Base-by-base conservation (phyloP, 2,329 filamentous ascomycete genomes). In the Botrytis fragariae region DNA sequence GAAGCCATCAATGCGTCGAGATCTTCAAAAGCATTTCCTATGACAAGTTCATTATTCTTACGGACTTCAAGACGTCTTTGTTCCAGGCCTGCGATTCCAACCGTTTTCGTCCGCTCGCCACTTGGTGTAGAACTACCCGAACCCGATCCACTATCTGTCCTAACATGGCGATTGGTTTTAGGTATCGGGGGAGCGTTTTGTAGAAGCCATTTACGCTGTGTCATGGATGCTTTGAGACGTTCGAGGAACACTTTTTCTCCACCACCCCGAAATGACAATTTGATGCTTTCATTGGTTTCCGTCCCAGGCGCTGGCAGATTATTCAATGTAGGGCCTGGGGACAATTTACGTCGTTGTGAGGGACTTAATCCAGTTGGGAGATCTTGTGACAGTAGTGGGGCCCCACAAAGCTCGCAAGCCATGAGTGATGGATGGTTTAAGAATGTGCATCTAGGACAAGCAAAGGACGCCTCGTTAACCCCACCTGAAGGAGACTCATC, bases 1-100 rank as follows among this genome's bases (percentile, higher is more conserved):
- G 95, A 98, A 4, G 95, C 94, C 95, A 98, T 99, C 54, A 99
- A 86, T 5, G 96, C 95, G 81, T 98, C 95, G 0, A 99, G 88
- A 79, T 99, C 96, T 81, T 98, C 95, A 79, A 99, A 99, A 0
- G 96, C 95, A 76, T 89, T 94, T 39, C 95, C 95, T 76, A 99
- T 97, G 68, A 98, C 91, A 16, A 94, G 84, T 82, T 98, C 94
- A 78, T 98, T 98, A 82, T 97, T 97, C 83, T 93, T 95, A 73
- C 94, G 92, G 79, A 94, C 89, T 78, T 95, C 93, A 9, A 95
- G 83, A 0, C 94, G 93, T 75, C 94, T 90, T 79, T 94, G 91
- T 81, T 99, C 96, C 2, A 99, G 87, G 0, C 95, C 95, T 16
- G 95, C 95, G 78, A 99, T 98, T 3, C 96, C 96, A 6, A 94